phyloP scores from a whole-genome alignment of 2,329 filamentous ascomycete species.

The Penicillium occitanis region DNA sequence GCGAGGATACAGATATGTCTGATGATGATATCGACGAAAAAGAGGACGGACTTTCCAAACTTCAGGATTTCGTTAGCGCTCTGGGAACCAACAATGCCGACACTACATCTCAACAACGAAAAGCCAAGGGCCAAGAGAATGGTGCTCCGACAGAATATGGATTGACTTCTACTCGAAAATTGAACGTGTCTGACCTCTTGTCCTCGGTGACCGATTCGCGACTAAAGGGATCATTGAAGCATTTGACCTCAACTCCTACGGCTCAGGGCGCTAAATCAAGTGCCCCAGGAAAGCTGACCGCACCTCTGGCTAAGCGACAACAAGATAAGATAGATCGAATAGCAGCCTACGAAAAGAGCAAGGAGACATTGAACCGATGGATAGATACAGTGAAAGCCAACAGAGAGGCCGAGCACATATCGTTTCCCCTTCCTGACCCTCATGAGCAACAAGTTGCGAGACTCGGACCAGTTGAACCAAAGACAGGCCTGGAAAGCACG shows the following conservation, averaged over 20 bases:
- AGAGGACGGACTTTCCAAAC: constrained; percentile 58
- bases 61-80: constrained; percentile 68
- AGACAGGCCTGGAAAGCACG: constrained; percentile 78
- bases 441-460: constrained; percentile 59
- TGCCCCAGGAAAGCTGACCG: constrained; percentile 69
- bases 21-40: constrained; percentile 50
- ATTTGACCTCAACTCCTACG: constrained; percentile 51
- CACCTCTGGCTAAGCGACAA: constrained; percentile 79
- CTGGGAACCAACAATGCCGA: constrained; percentile 51
- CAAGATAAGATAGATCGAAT: constrained; percentile 80
- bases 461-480: constrained; percentile 59
- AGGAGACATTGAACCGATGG: constrained; percentile 87
- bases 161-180: constrained; percentile 61
- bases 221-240: constrained; percentile 76
- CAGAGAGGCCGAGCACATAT: constrained; percentile 82
- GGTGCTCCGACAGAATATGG: constrained; percentile 62
- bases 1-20: constrained; percentile 51
- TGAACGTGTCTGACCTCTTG: constrained; percentile 74
- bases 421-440: constrained; percentile 79
- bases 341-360: constrained; percentile 85
- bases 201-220: constrained; percentile 69
- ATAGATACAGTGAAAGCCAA: constrained; percentile 94
- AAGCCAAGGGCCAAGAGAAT: constrained; percentile 57
- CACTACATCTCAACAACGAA: constrained; percentile 35
- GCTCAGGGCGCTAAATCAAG: constrained; percentile 55